Conservation (phyloP, 2,329 filamentous ascomycete species). For the Byssoonygena ceratinophila region DNA sequence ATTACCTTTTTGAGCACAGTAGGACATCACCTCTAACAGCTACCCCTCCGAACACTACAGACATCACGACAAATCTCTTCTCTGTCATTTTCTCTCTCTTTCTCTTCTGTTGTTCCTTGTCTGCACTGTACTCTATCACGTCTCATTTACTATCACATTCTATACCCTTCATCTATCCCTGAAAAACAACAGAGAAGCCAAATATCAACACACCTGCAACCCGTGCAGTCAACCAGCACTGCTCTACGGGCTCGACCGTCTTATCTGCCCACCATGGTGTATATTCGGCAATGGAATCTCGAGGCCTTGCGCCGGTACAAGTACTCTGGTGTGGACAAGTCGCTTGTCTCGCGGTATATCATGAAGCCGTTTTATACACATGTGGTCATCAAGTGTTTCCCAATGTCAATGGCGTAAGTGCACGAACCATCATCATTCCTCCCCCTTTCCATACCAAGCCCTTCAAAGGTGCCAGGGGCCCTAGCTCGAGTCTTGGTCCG, state of each 20-base stretch:
- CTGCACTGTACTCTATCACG: not conserved
- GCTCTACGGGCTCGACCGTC: not conserved
- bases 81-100: too few relatives aligned
- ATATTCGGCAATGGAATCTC: slow-evolving; percentile 85
- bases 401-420: slow-evolving; percentile 79
- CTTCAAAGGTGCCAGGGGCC: not conserved
- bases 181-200: too few relatives aligned
- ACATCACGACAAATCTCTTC: too few relatives aligned
- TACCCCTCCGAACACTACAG: too few relatives aligned
- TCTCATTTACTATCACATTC: too few relatives aligned
- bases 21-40: too few relatives aligned
- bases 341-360: slow-evolving; percentile 79
- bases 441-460: not conserved
- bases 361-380: slow-evolving; percentile 97
- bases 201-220: too few relatives aligned
- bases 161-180: not conserved
- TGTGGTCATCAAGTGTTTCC: slow-evolving; percentile 87
- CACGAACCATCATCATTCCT: not conserved
- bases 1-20: too few relatives aligned
- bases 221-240: too few relatives aligned
- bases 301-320: slow-evolving; percentile 87
- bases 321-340: slow-evolving; percentile 86
- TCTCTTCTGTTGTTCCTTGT: not conserved
- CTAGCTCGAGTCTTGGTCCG: not conserved
- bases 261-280: slow-evolving; percentile 57